A percentile compares a stretch with the other conserved stretches of the same genome.
Evolutionary conservation across 805 yeast genomes (phyloP).

Genomic region (Nadsonia fulvescens): DNA sequence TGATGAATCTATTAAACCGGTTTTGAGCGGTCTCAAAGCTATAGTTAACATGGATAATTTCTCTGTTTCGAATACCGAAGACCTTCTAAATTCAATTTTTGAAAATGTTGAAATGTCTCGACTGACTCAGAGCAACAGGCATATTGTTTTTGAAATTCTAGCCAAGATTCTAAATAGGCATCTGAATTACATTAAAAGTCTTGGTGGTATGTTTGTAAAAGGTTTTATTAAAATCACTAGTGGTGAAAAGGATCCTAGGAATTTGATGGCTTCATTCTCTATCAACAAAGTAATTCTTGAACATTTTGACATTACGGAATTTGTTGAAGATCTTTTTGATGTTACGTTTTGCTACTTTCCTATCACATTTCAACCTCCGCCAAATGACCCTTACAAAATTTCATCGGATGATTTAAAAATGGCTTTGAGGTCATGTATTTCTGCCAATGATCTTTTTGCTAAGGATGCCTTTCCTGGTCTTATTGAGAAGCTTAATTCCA

Average conservation of each 20-base stretch:
- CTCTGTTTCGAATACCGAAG: conserved; percentile 16
- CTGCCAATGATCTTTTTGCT: conserved; percentile 45
- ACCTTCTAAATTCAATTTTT: conserved; percentile 18
- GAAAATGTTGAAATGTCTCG: conserved; percentile 16
- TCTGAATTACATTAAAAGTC: conserved; percentile 2
- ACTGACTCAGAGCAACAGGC: conserved; percentile 25
- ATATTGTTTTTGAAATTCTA: conserved; percentile 36
- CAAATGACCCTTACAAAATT: conserved; percentile 71
- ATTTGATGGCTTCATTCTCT: conserved; percentile 52
- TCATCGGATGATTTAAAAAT: conserved; percentile 54
- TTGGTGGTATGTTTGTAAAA: conserved; percentile 28
- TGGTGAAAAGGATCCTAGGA: conserved; percentile 91
- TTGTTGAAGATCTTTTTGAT: conserved; percentile 62
- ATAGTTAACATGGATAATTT: conserved; percentile 36
- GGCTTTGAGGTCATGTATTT: conserved; percentile 41
- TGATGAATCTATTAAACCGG: conserved; percentile 30
- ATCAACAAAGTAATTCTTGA: conserved; percentile 31
- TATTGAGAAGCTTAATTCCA: conserved; percentile 25
- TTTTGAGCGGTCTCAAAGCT: conserved; percentile 35
- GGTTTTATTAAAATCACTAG: conserved; percentile 51
- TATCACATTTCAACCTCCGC: conserved; percentile 82
- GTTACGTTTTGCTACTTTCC: conserved; percentile 91
- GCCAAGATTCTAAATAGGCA: conserved; percentile 7
- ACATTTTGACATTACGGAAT: conserved; percentile 23
- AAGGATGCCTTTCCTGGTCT: conserved; percentile 60